phyloP scores from a whole-genome alignment of 139 green algal genomes.

The Tetradesmus obliquus region DNA sequence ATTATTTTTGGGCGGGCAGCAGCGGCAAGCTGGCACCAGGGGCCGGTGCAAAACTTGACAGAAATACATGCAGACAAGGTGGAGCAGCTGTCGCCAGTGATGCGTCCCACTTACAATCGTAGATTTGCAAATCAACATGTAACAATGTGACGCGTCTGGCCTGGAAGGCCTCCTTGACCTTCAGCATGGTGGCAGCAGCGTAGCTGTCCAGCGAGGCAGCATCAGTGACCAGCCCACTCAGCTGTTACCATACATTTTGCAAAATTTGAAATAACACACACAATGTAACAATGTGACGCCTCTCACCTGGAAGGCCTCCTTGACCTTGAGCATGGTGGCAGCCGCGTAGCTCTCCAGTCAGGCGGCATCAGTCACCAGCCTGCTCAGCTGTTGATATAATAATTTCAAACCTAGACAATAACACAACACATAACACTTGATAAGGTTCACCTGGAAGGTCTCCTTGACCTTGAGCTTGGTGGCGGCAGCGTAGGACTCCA shows the following conservation, averaged over 20 bases:
- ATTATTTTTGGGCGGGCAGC: too few relatives aligned
- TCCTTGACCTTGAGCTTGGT: conserved; percentile 61
- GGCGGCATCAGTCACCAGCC: conserved; percentile 38
- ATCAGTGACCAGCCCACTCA: conserved; percentile 82
- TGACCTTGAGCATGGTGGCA: conserved; percentile 55
- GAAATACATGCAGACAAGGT: too few relatives aligned
- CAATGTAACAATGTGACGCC: too few relatives aligned
- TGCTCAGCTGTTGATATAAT: too few relatives aligned
- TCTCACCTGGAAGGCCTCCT: conserved; percentile 64
- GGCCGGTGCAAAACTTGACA: too few relatives aligned
- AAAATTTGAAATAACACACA: conserved; percentile 23
- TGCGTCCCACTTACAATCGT: too few relatives aligned
- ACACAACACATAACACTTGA: too few relatives aligned
- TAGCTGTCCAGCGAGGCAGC: conserved; percentile 86
- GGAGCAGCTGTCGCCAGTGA: too few relatives aligned
- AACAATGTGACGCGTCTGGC: conserved; percentile 3
- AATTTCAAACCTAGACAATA: too few relatives aligned
- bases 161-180: conserved; percentile 64
- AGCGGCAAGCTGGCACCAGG: too few relatives aligned
- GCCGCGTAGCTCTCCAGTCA: conserved; percentile 87
- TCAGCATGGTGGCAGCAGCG: conserved; percentile 62
- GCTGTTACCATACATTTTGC: conserved; percentile 78
- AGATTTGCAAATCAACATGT: too few relatives aligned
- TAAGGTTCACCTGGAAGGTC: conserved; percentile 54
- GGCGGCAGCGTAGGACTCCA: conserved; percentile 83